phyloP scores from a whole-genome alignment of 1,284 basidiomycete species.

The Exobasidium cylindrosporum region DNA sequence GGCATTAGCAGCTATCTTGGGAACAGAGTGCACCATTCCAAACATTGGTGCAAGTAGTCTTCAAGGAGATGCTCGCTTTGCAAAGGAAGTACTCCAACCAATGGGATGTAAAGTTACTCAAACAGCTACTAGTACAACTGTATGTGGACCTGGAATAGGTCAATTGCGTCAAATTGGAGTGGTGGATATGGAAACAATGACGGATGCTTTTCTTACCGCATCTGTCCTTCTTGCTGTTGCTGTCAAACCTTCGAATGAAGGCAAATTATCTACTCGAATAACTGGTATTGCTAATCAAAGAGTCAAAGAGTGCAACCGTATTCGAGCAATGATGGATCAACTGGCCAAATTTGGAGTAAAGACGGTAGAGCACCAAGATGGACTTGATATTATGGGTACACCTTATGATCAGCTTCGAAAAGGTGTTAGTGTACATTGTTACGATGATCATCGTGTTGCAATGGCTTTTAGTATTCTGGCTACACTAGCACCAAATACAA shows the following conservation, averaged over 20 bases:
- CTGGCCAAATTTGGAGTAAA: slow-evolving; percentile 92
- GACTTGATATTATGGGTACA: slow-evolving; percentile 81
- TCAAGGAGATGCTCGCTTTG: slow-evolving; percentile 94
- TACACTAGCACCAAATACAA: slow-evolving; percentile 64
- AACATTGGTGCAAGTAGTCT: slow-evolving; percentile 88
- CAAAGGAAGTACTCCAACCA: slow-evolving; percentile 82
- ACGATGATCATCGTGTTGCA: slow-evolving; percentile 96
- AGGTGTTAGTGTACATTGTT: slow-evolving; percentile 79
- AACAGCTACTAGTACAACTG: slow-evolving; percentile 84
- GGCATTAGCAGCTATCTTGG: slow-evolving; percentile 92
- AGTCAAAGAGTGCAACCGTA: slow-evolving; percentile 97
- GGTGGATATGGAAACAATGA: slow-evolving; percentile 99
- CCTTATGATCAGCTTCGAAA: slow-evolving; percentile 61
- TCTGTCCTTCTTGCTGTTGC: slow-evolving; percentile 79
- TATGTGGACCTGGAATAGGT: slow-evolving; percentile 80
- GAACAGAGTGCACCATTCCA: slow-evolving; percentile 84
- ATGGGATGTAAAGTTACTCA: slow-evolving; percentile 94
- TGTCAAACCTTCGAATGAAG: slow-evolving; percentile 53
- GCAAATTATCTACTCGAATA: slow-evolving; percentile 66
- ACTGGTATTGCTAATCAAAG: slow-evolving; percentile 95
- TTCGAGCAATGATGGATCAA: slow-evolving; percentile 92
- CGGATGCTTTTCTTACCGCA: slow-evolving; percentile 96
- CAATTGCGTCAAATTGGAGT: slow-evolving; percentile 77
- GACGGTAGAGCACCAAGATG: slow-evolving; percentile 87
- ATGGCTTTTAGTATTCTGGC: slow-evolving; percentile 95